Base-by-base conservation (phyloP, 768 basidiomycete species). In the Lentinula guzmanii region DNA sequence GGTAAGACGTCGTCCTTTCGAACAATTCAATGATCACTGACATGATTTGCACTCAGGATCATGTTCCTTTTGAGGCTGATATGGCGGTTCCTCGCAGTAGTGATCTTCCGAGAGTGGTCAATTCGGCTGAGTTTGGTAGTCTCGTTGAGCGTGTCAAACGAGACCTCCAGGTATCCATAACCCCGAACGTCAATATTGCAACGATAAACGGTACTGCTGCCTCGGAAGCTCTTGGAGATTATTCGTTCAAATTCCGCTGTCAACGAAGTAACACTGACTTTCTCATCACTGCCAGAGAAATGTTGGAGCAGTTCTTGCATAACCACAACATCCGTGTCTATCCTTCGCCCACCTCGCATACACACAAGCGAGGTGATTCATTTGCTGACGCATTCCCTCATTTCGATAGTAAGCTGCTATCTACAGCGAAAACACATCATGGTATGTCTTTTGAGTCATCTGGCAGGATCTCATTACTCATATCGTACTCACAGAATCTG, bases 311-410 rank as follows among this genome's bases (percentile, higher is more conserved):
- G 69, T 98, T 90, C 77, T 73, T 98, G 61, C 77, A 89, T 28
- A 86, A 86, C 62, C 88, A 95, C 66, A 93, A 90, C 63, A 83
- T 96, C 31, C 86, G 91, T 66, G 83, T 88, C 61, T 91, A 91
- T 73, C 89, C 91, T 24, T 87, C 90, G 31, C 83, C 87, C 15
- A 87, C 87, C 7, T 82, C 86, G n/a, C 86, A 89, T 60, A 83
- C 83, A 1, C 92, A 91, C 71, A 93, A 89, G 74, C 82, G 93
- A 51, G 90, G 89, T 6, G 95, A 98, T 69, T 93, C 94, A 1
- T 95, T 96, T 69, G 89, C 94, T 37, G 94, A 96, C 70, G 92
- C 95, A 1, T 95, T 96, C 81, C 91, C 94, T 28, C 94, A 96
- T 72, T 96, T 97, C 72, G 93, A 97, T 70, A 93, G 92, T 76